Evolutionary conservation across 2,329 filamentous ascomycete genomes (phyloP), one percentile per base, ranked within the genome.

Genomic region (Teratosphaeria zuluensis): DNA sequence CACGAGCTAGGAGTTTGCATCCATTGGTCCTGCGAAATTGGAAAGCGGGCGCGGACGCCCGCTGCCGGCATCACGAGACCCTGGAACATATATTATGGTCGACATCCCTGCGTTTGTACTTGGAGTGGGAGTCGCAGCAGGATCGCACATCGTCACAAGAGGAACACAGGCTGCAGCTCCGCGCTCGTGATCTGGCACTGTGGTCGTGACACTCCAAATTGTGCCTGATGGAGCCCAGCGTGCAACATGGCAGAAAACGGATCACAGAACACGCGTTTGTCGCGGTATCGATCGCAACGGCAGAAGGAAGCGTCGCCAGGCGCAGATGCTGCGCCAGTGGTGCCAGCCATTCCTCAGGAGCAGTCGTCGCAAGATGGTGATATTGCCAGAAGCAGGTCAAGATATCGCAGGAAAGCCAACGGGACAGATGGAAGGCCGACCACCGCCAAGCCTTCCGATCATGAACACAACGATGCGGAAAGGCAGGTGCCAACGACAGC

Each of bases 251-350:
- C 58, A 12, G 62, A 64, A 53, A 48, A 21, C 42, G 42, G 31
- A 42, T 48, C n/a, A 31, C 9, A 52, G 58, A 21, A 58, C 60
- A 21, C 59, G 56, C 83, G 81, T 66, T 78, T 82, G 68, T 81
- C 81, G 57, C 78, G 83, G 51, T 85, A 85, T 70, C 76, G 81
- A 63, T 82, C 81, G 32, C 80, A 84, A 58, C 74, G 83, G 59
- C 72, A 75, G 32, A 57, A 58, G 42, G 52, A 57, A 51, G 19
- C 48, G 46, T 48, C 42, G 42, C 21, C 55, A 12, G 59, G 59
- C 28, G 30, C 35, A 14, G 42, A 48, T 8, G 16, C 8, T 8
- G 48, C 33, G 48, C 58, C 56, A 46, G 56, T 28, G 30, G 42
- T 60, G 21, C 58, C 58, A 7, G 48, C 55, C 11, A 42, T 58